These are phyloP conservation scores for Gossypium arboreum DNA, from an alignment of 345 rosid species.

Conservation along the genomic window DNA sequence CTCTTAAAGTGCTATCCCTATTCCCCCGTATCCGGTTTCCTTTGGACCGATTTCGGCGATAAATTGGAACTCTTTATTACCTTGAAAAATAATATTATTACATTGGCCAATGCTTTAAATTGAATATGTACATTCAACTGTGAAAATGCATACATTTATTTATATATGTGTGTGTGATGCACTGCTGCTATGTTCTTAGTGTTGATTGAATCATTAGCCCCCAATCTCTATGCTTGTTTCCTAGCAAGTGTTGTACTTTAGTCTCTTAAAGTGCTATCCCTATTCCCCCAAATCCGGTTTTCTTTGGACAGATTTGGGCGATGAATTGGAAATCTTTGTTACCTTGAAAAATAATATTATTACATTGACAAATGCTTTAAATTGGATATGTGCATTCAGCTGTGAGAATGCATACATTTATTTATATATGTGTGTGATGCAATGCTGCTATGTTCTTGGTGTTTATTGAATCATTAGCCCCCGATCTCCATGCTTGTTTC, in stretches of 20 bases:
- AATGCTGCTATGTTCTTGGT: not conserved
- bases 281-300: not conserved
- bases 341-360: slow-evolving; percentile 16
- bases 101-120: too few species aligned
- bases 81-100: too few species aligned
- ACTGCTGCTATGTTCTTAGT: not conserved
- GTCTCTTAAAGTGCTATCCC: not conserved
- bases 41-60: too few species aligned
- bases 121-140: not conserved
- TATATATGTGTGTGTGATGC: not conserved
- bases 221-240: not conserved
- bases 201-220: not conserved
- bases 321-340: not conserved
- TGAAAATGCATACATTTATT: not conserved
- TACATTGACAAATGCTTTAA: not conserved
- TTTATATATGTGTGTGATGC: not conserved
- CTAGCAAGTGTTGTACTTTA: not conserved
- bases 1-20: too few species aligned
- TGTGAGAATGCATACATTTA: not conserved
- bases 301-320: not conserved
- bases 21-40: too few species aligned
- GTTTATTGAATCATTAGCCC: not conserved
- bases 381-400: slow-evolving; percentile 22
- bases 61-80: too few species aligned
- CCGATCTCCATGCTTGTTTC: not conserved